These are phyloP conservation scores for Kingdonia uniflora DNA, from an alignment of 164 flowering plant species.

Conservation along the genomic window DNA sequence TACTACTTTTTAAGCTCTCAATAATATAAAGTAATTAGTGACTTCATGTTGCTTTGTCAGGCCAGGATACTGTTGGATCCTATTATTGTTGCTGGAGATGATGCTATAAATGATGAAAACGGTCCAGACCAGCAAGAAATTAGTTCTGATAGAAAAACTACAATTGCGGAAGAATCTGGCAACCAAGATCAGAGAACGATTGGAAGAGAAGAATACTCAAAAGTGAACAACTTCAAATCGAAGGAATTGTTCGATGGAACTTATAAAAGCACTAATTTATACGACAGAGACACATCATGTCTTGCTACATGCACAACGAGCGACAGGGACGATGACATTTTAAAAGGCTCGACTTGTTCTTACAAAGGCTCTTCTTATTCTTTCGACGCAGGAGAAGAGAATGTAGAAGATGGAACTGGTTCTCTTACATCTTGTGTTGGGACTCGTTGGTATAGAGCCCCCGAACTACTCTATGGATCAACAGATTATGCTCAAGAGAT, in stretches of 20 bases:
- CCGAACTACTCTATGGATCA: constrained; percentile 86
- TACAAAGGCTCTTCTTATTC: constrained; percentile 41
- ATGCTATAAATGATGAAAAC: constrained; percentile 18
- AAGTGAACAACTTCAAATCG: constrained; percentile 26
- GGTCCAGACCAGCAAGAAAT: constrained; percentile 15
- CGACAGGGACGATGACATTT: constrained; percentile 59
- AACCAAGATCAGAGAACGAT: constrained; percentile 22
- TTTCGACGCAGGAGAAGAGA: constrained; percentile 35
- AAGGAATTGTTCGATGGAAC: constrained; percentile 24
- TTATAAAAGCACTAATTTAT: constrained; percentile 35
- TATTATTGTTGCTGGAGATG: constrained; percentile 19
- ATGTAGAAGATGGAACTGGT: constrained; percentile 27
- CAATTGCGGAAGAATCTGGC: constrained; percentile 10
- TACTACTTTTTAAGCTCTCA: too few relatives aligned
- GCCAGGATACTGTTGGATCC: constrained; percentile 69
- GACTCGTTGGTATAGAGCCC: constrained; percentile 92
- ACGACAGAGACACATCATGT: constrained; percentile 62
- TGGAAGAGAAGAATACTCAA: constrained; percentile 25
- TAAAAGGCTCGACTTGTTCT: constrained; percentile 35
- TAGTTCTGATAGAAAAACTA: constrained; percentile 14
- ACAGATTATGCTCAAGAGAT: constrained; percentile 63
- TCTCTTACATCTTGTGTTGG: constrained; percentile 84
- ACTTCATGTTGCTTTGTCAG: constrained; percentile 25
- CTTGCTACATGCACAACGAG: constrained; percentile 65
- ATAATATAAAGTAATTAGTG: constrained; percentile 10